Evolutionary conservation across 2,329 filamentous ascomycete species (phyloP), one percentile per base, ranked within the genome.

Genomic region (Colletotrichum falcatum): DNA sequence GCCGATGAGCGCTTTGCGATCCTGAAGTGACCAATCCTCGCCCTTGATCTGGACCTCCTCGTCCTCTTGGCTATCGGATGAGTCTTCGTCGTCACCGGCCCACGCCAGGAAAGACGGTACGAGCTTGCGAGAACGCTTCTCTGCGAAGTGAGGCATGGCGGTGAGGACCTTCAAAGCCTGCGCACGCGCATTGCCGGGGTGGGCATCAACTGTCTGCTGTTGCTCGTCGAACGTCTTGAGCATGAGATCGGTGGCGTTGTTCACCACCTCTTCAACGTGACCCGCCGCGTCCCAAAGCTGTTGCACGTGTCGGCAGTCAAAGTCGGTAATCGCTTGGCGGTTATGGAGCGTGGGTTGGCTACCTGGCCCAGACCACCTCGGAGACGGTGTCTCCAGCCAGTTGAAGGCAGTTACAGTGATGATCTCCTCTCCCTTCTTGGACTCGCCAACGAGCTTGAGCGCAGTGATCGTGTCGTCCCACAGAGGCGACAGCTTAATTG

Each of bases 71-170:
- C 82, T 81, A 9, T 81, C 81, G 4, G 72, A 67, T 1, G 71
- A 66, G 37, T 83, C 82, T 11, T 86, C 85, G 11, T 85, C 83
- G 18, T 87, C 85, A 8, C 83, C 83, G n/a, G 90, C 90, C 94
- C 95, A 97, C 23, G 90, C 88, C 8, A 99, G 84, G 46, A 99
- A 92, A 72, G 95, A 88, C 1, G 97, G 96, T 1, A 98, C 92
- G 30, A 99, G 85, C 73, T 90, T 88, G 42, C 95, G 91, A 11
- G 95, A 98, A 42, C 91, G 88, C 79, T 92, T 97, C 81, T 99
- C 96, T 0, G 94, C 95, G 56, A 97, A 82, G 14, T 87, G 84
- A 14, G 96, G 94, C 35, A 93, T 85, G 12, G 89, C 89, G 72
- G 89, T 87, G 51, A 99, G 84, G 1, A 97, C 89, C 74, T 92